Evolutionary conservation across 768 basidiomycete genomes (phyloP), one percentile per base, ranked within the genome.

Genomic region (Boletales sp.): DNA sequence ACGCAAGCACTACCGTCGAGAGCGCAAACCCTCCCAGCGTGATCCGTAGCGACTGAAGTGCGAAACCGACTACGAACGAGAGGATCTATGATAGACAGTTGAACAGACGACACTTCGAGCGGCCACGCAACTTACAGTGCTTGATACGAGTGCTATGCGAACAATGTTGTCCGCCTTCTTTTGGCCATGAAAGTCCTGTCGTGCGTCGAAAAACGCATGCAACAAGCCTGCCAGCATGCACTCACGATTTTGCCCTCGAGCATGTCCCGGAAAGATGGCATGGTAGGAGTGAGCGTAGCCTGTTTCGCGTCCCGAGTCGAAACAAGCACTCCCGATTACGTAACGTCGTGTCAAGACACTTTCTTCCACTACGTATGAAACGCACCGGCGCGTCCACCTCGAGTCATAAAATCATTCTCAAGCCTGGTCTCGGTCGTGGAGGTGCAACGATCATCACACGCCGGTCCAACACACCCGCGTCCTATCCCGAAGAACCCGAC

Each of bases 391-490:
- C 53, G 11, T 62, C 59, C 33, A 62, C 59, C 5, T 51, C 59
- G 15, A 55, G 48, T 13, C 68, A 58, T 21, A 74, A 72, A 63
- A 74, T 74, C 38, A 74, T 73, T 10, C 71, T 73, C 50, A 74
- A 70, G 42, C 72, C 73, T 2, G 71, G 69, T 31, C 53, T 65
- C 11, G 63, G 62, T 15, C 66, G 61, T 38, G 64, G 63, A 8
- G 54, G 58, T 2, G 60, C 51, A 2, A 67, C 54, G 15, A 62
- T 64, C 54, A 60, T 60, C 21, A 54, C 65, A 3, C 62, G 64
- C 1, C 51, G 52, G 32, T 63, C 65, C 19, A 10, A 50, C 40
- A 63, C 63, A 0, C 65, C 68, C 8, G 48, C 42, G 5, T 54
- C 57, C 17, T 67, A 57, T 28, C 58, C 54, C 4, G 62, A 57